Evolutionary conservation across 768 basidiomycete genomes (phyloP).

Genomic region (Mrakia hoshinonis): DNA sequence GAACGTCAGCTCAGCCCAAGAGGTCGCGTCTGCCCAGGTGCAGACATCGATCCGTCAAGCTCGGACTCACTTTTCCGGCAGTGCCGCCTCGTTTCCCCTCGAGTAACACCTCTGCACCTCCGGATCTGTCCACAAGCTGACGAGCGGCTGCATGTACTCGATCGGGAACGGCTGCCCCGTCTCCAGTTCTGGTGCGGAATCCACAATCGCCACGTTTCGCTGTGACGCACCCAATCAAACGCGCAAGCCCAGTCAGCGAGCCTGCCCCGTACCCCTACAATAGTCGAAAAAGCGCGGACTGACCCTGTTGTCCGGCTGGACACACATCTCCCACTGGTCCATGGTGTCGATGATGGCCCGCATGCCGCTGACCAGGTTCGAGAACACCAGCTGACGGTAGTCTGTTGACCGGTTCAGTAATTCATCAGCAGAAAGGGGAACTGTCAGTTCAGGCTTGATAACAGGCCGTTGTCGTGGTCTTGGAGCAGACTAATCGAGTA

Average conservation of each 20-base stretch:
- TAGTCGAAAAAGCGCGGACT: neutral
- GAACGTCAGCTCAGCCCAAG: neutral
- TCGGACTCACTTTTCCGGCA: constrained; percentile 73
- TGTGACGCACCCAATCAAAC: constrained; percentile 6
- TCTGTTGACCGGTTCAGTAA: too few species aligned
- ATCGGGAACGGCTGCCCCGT: constrained; percentile 73
- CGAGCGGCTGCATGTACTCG: constrained; percentile 58
- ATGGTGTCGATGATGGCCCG: constrained; percentile 73
- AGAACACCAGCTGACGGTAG: constrained; percentile 76
- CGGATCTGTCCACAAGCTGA: constrained; percentile 65
- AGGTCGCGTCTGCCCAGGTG: neutral
- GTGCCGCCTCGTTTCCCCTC: constrained; percentile 78
- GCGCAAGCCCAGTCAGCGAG: neutral
- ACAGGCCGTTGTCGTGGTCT: too few species aligned
- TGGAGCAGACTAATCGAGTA: neutral
- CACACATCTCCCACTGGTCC: constrained; percentile 75
- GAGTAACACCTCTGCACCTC: constrained; percentile 66
- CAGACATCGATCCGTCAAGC: neutral
- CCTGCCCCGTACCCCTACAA: too few species aligned
- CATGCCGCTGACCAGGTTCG: constrained; percentile 81
- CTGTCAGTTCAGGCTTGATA: too few species aligned
- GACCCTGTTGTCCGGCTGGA: constrained; percentile 53
- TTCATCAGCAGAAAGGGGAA: too few species aligned
- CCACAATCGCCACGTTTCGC: constrained; percentile 55
- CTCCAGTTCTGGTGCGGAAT: constrained; percentile 59